Evolutionary conservation across 306 rosid genomes (phyloP), one percentile per base, ranked within the genome.

Genomic region (Biancaea sappan): DNA sequence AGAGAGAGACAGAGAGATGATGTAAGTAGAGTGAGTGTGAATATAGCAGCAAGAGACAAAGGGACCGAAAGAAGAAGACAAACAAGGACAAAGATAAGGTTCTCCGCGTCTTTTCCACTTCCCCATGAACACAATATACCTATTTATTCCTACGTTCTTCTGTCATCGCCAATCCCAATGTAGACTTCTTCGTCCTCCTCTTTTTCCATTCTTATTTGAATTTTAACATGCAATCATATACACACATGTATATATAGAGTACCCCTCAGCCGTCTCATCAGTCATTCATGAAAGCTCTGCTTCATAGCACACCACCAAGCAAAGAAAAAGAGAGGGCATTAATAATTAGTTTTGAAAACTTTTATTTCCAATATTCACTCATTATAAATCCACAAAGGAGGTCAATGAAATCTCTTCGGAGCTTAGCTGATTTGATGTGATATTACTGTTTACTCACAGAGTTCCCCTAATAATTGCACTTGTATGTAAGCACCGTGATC

Each of bases 11-110:
- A n/a, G n/a, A n/a, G n/a, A n/a, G n/a, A n/a, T n/a, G n/a, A n/a
- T n/a, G n/a, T n/a, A n/a, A n/a, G n/a, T n/a, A n/a, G n/a, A 41
- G 47, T 12, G 50, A 56, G 18, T 69, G 38, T 19, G 34, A 67
- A 41, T 22, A 19, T 69, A 75, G 73, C 84, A 79, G 77, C 84
- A 60, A 51, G 77, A 37, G 85, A 87, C 86, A 81, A 76, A 66
- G 66, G 72, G 22, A 71, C 89, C 82, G 84, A 87, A 82, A 83
- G 89, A 74, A 69, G 70, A 40, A 80, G 78, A 77, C 91, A 80
- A 77, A 79, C 71, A 22, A 18, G 14, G 71, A 80, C 83, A 80
- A 65, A 53, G 84, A 84, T 74, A 66, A 81, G 67, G 80, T 60
- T 54, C 59, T 66, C 40, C 46, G 13, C 40, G 24, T 18, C n/a